A percentile compares a stretch with the other conserved stretches of the same genome.
phyloP scores from a whole-genome alignment of 2,329 filamentous ascomycete genomes.

The Aspergillus novofumigatus region DNA sequence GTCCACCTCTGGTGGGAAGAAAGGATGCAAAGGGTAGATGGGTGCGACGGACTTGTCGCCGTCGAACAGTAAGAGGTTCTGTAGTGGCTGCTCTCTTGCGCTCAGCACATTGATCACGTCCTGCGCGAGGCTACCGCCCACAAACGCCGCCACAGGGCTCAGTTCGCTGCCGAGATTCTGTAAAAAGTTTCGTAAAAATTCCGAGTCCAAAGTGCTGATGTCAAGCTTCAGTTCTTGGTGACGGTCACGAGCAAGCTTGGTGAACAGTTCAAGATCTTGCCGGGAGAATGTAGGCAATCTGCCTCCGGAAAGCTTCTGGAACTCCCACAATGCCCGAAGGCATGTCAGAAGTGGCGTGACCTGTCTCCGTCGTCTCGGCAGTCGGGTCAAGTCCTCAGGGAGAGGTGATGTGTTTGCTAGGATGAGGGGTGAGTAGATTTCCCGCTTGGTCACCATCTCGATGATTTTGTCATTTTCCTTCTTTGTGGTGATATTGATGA shows the following conservation, averaged over 20 bases:
- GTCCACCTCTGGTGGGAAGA: conserved; percentile 40
- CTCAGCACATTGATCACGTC: conserved; percentile 96
- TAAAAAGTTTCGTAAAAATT: conserved; percentile 77
- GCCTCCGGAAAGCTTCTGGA: conserved; percentile 57
- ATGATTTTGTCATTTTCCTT: conserved; percentile 67
- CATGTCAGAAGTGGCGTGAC: conserved; percentile 85
- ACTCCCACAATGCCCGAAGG: conserved; percentile 86
- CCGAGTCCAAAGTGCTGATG: conserved; percentile 60
- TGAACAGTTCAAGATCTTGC: conserved; percentile 71
- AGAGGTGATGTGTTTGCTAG: conserved; percentile 78
- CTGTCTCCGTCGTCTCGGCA: conserved; percentile 63
- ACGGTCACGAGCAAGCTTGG: conserved; percentile 69
- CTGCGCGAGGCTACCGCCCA: conserved; percentile 87
- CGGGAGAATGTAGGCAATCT: conserved; percentile 53
- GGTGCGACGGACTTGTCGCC: conserved; percentile 73
- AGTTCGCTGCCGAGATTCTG: conserved; percentile 83
- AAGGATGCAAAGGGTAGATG: conserved; percentile 77
- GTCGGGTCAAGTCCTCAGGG: conserved; percentile 64
- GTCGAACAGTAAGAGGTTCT: conserved; percentile 92
- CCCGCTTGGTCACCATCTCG: conserved; percentile 87
- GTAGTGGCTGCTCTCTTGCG: conserved; percentile 85
- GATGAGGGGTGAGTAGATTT: conserved; percentile 82
- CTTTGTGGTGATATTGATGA: conserved; percentile 67
- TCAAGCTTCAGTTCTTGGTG: conserved; percentile 71
- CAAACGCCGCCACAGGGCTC: conserved; percentile 78